Conservation (phyloP, 306 rosid species). For the Castanea mollissima region DNA sequence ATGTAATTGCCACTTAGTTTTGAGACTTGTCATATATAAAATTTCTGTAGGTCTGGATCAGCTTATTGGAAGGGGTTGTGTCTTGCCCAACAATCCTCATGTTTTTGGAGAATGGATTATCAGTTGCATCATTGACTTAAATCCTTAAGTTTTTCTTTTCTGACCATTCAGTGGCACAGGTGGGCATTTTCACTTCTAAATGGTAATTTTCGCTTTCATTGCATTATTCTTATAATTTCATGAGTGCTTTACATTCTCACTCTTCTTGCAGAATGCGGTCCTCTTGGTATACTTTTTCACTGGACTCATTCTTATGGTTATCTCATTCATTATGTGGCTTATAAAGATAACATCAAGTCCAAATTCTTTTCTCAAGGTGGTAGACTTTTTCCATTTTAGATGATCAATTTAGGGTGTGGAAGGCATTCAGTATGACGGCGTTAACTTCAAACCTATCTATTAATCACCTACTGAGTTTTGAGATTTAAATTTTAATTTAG, state of each 20-base stretch:
- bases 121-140: conserved; percentile 87
- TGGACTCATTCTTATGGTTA: conserved; percentile 85
- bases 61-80: conserved; percentile 78
- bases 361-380: conserved; percentile 91
- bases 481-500: not conserved
- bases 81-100: conserved; percentile 61
- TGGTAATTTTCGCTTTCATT: not conserved
- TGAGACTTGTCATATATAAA: not conserved
- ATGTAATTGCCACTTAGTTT: no score
- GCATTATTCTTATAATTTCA: conserved; percentile 6
- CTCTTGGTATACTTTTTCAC: conserved; percentile 83
- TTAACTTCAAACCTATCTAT: not conserved
- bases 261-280: conserved; percentile 75
- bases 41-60: conserved; percentile 75
- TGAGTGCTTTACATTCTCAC: conserved; percentile 24
- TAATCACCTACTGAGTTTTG: not conserved
- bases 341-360: conserved; percentile 57
- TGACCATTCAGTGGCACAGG: conserved; percentile 94
- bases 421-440: not conserved
- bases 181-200: conserved; percentile 26
- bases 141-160: conserved; percentile 90
- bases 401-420: not conserved
- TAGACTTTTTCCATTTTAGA: conserved; percentile 8
- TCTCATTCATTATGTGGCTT: conserved; percentile 92
- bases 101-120: conserved; percentile 87